A percentile compares a stretch with the other conserved stretches of the same genome.
These are phyloP conservation scores for Tolypocladium paradoxum DNA, from an alignment of 2,329 filamentous ascomycete genomes.

Conservation along the genomic window DNA sequence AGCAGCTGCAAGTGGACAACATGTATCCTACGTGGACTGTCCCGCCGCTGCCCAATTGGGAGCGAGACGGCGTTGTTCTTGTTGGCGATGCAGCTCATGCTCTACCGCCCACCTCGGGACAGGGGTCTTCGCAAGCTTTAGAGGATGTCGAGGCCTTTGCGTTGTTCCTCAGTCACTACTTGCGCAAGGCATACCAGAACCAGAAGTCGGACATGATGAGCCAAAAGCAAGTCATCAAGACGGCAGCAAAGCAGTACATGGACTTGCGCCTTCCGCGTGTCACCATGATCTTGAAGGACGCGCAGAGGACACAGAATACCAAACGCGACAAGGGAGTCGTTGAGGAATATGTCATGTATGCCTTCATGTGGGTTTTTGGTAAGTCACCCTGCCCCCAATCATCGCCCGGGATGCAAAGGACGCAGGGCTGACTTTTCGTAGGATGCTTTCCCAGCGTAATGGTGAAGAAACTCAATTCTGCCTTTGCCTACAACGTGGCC, in stretches of 20 bases:
- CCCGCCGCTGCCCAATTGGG: slow-evolving; percentile 10
- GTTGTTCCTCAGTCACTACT: slow-evolving; percentile 7
- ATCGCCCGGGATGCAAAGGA: neutral
- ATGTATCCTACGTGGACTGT: slow-evolving; percentile 13
- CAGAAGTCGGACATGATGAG: neutral
- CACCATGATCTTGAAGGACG: slow-evolving; percentile 6
- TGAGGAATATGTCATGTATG: slow-evolving; percentile 10
- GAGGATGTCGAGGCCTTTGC: slow-evolving; percentile 10
- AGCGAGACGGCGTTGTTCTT: slow-evolving; percentile 10
- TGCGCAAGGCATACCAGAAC: slow-evolving; percentile 1
- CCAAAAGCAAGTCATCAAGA: slow-evolving; percentile 5
- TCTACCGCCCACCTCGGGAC: slow-evolving; percentile 9
- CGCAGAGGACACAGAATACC: slow-evolving; percentile 4
- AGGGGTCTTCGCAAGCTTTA: slow-evolving; percentile 10
- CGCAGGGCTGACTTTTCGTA: neutral
- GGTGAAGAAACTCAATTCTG: slow-evolving; percentile 2
- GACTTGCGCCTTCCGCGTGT: slow-evolving; percentile 8
- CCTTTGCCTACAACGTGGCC: slow-evolving; percentile 9
- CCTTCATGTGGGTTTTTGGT: slow-evolving; percentile 8
- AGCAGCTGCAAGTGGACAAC: slow-evolving; percentile 3
- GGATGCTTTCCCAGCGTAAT: slow-evolving; percentile 8
- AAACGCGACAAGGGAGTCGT: slow-evolving; percentile 9
- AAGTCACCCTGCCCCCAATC: neutral
- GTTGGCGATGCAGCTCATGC: slow-evolving; percentile 12
- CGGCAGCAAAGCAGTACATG: slow-evolving; percentile 10